These are phyloP conservation scores for Onygenales sp. DNA, from an alignment of 2,329 filamentous ascomycete genomes.

Conservation along the genomic window DNA sequence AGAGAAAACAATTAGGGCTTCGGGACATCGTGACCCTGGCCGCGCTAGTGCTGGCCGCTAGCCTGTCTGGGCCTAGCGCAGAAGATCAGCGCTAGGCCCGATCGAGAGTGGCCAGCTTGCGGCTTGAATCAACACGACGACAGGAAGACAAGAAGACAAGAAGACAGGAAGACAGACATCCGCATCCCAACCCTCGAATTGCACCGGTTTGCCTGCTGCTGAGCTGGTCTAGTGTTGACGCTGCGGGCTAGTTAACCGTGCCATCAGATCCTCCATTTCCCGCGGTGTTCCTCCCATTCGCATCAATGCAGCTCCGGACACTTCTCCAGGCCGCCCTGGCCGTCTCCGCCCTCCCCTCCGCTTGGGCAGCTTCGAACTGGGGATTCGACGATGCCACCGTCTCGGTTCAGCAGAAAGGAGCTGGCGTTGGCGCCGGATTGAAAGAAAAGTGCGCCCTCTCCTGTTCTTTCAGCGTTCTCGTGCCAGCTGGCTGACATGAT, in stretches of 20 bases:
- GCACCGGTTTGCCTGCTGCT: neutral
- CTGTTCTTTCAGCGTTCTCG: neutral
- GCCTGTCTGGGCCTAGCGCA: neutral
- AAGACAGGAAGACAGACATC: neutral
- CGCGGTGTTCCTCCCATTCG: neutral
- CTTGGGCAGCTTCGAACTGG: conserved; percentile 45
- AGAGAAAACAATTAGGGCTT: conserved; percentile 5
- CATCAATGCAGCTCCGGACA: conserved; percentile 26
- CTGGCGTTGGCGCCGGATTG: conserved; percentile 40
- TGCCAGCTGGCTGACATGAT: neutral
- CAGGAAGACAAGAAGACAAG: neutral
- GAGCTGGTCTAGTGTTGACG: neutral
- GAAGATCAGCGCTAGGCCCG: neutral
- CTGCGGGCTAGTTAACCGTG: neutral
- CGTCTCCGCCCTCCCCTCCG: conserved; percentile 22
- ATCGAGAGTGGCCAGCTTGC: neutral
- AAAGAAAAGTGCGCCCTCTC: conserved; percentile 47
- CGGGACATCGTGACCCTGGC: neutral
- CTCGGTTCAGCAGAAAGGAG: conserved; percentile 50
- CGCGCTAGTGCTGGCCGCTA: neutral
- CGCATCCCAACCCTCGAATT: neutral
- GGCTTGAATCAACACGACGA: neutral
- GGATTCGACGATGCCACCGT: conserved; percentile 56
- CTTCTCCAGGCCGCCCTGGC: conserved; percentile 28
- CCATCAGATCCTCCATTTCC: neutral